A percentile compares a stretch with the other conserved stretches of the same genome.
Evolutionary conservation across 2,329 filamentous ascomycete species (phyloP).

Genomic region (Nemania serpens): DNA sequence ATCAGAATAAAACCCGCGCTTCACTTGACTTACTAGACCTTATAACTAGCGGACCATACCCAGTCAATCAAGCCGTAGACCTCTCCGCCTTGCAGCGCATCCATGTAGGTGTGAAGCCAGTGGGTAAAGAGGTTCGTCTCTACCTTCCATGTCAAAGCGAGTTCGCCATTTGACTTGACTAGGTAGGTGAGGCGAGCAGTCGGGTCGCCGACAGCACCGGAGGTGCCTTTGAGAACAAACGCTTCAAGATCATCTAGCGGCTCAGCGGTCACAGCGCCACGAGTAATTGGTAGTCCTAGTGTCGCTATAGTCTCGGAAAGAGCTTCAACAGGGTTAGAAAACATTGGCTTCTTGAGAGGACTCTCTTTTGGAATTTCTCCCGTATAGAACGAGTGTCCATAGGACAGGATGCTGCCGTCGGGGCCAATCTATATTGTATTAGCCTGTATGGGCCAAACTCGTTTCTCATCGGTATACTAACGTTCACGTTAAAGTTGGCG

Average conservation of each 20-base stretch:
- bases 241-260: conserved; percentile 44
- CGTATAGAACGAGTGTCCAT: conserved; percentile 54
- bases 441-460: conserved; percentile 9
- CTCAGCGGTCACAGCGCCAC: conserved; percentile 44
- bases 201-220: conserved; percentile 56
- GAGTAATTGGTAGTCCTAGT: conserved; percentile 48
- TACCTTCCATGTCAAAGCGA: conserved; percentile 60
- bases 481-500: conserved; percentile 64
- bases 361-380: conserved; percentile 48
- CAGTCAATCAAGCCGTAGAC: conserved; percentile 62
- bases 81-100: conserved; percentile 52
- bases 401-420: conserved; percentile 62
- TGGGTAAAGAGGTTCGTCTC: conserved; percentile 61
- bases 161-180: conserved; percentile 50
- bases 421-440: conserved; percentile 47
- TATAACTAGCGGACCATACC: conserved; percentile 58
- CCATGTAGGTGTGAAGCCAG: conserved; percentile 63
- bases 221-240: conserved; percentile 52
- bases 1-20: neutral
- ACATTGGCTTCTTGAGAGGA: conserved; percentile 47
- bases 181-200: conserved; percentile 61
- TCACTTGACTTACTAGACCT: conserved; percentile 52
- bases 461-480: conserved; percentile 41
- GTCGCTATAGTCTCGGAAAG: conserved; percentile 46
- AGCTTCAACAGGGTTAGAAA: conserved; percentile 48